Conservation (phyloP, 2,329 filamentous ascomycete species). For the Botryotinia globosa region DNA sequence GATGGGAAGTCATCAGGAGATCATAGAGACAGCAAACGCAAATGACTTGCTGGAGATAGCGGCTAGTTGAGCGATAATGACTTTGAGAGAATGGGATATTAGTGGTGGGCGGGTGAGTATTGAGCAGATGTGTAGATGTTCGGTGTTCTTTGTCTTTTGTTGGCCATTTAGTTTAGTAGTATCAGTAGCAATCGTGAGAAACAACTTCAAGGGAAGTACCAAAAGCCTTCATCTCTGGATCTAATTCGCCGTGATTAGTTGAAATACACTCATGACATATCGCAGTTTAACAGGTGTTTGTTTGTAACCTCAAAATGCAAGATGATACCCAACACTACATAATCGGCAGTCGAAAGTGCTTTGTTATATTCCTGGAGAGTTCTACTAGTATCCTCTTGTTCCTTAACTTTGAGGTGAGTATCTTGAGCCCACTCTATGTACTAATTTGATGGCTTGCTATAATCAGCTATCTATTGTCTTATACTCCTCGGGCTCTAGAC, state of each 20-base stretch:
- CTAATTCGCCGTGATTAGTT: neutral
- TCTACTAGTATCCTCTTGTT: neutral
- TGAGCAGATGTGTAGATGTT: neutral
- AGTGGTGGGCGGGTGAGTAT: neutral
- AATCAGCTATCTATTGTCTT: neutral
- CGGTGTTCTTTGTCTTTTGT: neutral
- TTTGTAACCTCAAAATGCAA: neutral
- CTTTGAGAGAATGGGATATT: neutral
- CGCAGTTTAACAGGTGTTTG: neutral
- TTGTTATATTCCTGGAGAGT: neutral
- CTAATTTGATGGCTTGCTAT: neutral
- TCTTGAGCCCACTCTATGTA: neutral
- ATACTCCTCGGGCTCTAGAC: neutral
- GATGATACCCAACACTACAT: neutral
- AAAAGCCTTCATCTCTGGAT: neutral
- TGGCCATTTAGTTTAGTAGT: neutral
- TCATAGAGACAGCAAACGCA: too few species aligned
- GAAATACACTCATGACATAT: neutral
- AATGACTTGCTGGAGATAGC: neutral
- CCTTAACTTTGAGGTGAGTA: neutral
- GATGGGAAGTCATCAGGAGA: too few species aligned
- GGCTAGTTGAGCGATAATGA: neutral
- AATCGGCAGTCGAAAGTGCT: neutral
- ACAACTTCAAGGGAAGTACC: neutral
- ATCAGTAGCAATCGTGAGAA: neutral